Evolutionary conservation across 1,284 basidiomycete species (phyloP), one percentile per base, ranked within the genome.

Genomic region (Boletus calvinii): DNA sequence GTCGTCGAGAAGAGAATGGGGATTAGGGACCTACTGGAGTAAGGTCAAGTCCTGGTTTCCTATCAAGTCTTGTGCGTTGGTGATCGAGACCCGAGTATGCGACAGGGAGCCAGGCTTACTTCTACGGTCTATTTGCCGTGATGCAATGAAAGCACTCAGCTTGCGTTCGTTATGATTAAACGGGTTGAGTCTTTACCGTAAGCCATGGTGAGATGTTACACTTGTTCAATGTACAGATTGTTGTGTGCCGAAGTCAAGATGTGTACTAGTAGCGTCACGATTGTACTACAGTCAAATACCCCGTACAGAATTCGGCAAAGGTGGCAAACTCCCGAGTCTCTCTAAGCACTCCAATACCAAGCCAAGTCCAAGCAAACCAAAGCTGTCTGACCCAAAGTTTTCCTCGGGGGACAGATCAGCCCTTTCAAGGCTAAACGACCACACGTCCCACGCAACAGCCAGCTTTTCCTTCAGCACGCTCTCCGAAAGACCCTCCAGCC

Each of bases 351-450:
- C 79, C 47, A 87, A 75, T 18, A 88, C 72, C 15, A 77, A 68
- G 4, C 75, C 76, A 39, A 91, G 69, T 0, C 81, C 80, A 49
- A 90, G 74, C 42, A 90, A 59, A 4, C 83, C 81, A 65, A 90
- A 91, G 56, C 86, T 89, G 48, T 80, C 75, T 4, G 79, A 75
- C 6, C 84, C 89, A 60, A 83, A 83, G 7, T 36, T 38, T 12
- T 41, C 55, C 7, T 4, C 52, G 10, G 30, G 5, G 12, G 51
- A 52, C 26, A 38, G 6, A 2, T 17, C 11, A 11, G 17, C 31
- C 73, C 61, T 39, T 75, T 48, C 64, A 37, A 75, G 71, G 53
- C 79, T 78, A 55, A 77, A 78, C 34, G 73, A 69, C 84, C 86
- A 91, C 9, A 80, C 81, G 6, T 68, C 69, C 88, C 88, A 90